These are phyloP conservation scores for Apiospora koreana DNA, from an alignment of 2,329 filamentous ascomycete species.

Conservation along the genomic window DNA sequence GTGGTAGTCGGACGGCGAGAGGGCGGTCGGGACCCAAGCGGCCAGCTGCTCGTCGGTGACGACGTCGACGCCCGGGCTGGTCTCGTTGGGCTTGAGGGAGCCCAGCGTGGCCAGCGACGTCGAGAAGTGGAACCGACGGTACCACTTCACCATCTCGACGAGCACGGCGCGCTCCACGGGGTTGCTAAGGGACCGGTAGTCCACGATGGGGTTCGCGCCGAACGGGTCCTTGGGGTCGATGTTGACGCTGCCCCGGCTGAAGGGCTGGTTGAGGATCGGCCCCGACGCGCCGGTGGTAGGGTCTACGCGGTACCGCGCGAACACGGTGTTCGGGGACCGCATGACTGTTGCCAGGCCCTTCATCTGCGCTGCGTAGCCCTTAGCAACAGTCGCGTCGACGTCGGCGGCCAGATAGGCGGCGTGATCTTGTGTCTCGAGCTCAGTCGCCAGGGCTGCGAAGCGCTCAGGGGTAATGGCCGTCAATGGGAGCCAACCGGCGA, in stretches of 20 bases:
- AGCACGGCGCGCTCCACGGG: constrained; percentile 39
- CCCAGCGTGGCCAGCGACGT: constrained; percentile 35
- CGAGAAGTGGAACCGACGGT: constrained; percentile 36
- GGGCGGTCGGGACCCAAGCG: constrained; percentile 4
- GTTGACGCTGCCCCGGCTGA: constrained; percentile 39
- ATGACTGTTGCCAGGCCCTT: background rate
- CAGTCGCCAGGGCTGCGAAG: constrained; percentile 33
- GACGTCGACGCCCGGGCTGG: constrained; percentile 31
- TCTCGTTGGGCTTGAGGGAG: constrained; percentile 29
- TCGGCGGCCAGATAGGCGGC: constrained; percentile 33
- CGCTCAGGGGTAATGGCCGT: constrained; percentile 34
- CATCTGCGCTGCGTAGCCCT: constrained; percentile 33
- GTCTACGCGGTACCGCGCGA: background rate
- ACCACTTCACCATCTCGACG: constrained; percentile 39
- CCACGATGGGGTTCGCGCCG: constrained; percentile 36
- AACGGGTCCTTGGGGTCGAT: constrained; percentile 40
- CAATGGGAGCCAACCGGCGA: constrained; percentile 37
- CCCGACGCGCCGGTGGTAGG: background rate
- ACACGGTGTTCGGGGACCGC: background rate
- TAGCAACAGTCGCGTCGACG: constrained; percentile 36
- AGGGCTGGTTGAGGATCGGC: constrained; percentile 33
- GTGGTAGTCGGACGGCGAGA: constrained; percentile 31
- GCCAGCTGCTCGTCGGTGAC: constrained; percentile 35
- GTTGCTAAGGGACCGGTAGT: constrained; percentile 40
- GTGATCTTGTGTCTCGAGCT: constrained; percentile 33